Conservation (phyloP, 306 rosid genomes). For the Carpinus viminea region DNA sequence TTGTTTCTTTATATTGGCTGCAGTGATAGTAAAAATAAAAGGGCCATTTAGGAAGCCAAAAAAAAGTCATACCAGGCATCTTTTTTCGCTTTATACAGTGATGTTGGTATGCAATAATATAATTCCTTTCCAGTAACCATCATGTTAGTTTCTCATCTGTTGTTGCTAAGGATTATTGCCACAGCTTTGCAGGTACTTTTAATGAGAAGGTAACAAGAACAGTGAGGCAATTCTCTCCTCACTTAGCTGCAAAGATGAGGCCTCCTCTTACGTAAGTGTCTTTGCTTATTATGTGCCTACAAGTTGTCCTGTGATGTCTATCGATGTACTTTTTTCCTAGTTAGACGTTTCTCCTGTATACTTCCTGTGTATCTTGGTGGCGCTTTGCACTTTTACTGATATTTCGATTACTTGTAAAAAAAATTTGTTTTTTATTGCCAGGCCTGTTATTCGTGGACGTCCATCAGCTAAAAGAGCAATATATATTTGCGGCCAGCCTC, state of each 20-base stretch:
- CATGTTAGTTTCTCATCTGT: background rate
- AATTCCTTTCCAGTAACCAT: background rate
- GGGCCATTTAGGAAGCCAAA: background rate
- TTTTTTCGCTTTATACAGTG: background rate
- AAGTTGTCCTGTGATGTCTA: background rate
- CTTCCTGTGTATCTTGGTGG: too few species aligned
- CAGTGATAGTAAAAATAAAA: background rate
- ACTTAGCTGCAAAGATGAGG: slow-evolving; percentile 96
- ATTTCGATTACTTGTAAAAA: too few species aligned
- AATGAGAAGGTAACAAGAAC: slow-evolving; percentile 91
- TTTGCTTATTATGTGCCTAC: slow-evolving; percentile 19
- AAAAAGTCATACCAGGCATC: background rate
- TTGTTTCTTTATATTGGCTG: background rate
- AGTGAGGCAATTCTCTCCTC: slow-evolving; percentile 90
- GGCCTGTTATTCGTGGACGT: slow-evolving; percentile 99
- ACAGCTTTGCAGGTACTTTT: slow-evolving; percentile 98
- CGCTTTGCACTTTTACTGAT: too few species aligned
- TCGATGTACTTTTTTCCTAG: too few species aligned
- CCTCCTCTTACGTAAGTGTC: slow-evolving; percentile 91
- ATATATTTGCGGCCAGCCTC: slow-evolving; percentile 85
- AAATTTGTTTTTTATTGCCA: slow-evolving; percentile 36
- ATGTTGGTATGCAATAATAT: background rate
- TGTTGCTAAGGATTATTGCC: slow-evolving; percentile 6
- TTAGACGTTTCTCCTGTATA: too few species aligned
- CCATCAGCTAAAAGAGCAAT: slow-evolving; percentile 91